A percentile compares a stretch with the other conserved stretches of the same genome.
Conservation (phyloP, 345 rosid genomes). For the Barbarea vulgaris region DNA sequence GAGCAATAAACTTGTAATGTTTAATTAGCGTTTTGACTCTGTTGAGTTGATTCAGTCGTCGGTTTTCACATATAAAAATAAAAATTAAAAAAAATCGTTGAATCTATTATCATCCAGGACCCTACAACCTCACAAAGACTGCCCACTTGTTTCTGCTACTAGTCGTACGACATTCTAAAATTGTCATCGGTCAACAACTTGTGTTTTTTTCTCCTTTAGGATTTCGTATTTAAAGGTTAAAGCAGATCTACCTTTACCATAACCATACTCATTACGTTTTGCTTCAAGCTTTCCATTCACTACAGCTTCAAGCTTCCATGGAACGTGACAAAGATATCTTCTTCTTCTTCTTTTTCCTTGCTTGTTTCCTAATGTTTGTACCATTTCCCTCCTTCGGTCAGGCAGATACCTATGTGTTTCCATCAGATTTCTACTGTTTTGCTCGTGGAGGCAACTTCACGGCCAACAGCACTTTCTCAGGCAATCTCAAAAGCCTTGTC, state of each 20-base stretch:
- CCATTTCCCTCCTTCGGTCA: conserved; percentile 28
- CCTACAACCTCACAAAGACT: neutral
- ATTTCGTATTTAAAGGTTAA: neutral
- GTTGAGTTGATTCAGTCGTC: too few species aligned
- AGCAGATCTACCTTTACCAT: neutral
- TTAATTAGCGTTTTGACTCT: too few species aligned
- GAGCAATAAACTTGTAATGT: too few species aligned
- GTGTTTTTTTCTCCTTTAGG: neutral
- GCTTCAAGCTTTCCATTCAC: neutral
- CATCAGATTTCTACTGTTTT: neutral
- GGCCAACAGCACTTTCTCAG: conserved; percentile 29
- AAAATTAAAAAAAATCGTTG: neutral
- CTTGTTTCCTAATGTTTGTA: conserved; percentile 7
- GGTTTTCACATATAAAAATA: neutral
- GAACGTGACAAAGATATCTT: neutral
- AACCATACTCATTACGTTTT: neutral
- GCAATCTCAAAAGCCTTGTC: conserved; percentile 33
- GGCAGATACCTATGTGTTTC: conserved; percentile 22
- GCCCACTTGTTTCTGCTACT: conserved; percentile 17
- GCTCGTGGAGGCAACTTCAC: conserved; percentile 28
- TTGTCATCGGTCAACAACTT: conserved; percentile 1
- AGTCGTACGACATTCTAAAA: neutral
- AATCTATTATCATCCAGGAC: conserved; percentile 23
- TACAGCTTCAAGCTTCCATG: conserved; percentile 28
- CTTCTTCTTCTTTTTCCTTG: conserved; percentile 23